Evolutionary conservation across 2,329 filamentous ascomycete genomes (phyloP).

Genomic region (Fusarium chaquense): DNA sequence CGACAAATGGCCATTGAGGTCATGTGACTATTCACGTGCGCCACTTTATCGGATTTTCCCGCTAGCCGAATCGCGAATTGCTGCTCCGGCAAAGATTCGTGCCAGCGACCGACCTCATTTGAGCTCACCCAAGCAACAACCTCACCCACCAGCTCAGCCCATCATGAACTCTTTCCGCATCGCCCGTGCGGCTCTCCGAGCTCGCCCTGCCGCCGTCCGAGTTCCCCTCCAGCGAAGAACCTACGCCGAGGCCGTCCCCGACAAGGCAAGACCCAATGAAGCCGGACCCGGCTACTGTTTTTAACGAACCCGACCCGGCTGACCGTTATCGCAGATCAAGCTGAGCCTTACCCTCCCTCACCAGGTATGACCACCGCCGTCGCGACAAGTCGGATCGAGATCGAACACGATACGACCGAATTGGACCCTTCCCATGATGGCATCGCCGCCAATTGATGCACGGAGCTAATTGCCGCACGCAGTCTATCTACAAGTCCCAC

Average conservation of each 20-base stretch:
- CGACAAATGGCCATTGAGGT: background rate
- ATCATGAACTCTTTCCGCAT: constrained; percentile 96
- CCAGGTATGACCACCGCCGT: constrained; percentile 77
- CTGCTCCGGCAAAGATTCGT: constrained; percentile 62
- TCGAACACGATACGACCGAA: constrained; percentile 47
- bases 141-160: constrained; percentile 64
- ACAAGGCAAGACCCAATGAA: constrained; percentile 71
- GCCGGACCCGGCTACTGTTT: constrained; percentile 39
- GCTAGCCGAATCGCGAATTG: constrained; percentile 57
- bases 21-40: constrained; percentile 53
- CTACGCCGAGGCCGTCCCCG: constrained; percentile 88
- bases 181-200: constrained; percentile 89
- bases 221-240: constrained; percentile 84
- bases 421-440: constrained; percentile 42
- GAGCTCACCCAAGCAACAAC: constrained; percentile 60
- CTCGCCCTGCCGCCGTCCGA: constrained; percentile 80
- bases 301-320: constrained; percentile 42
- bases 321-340: constrained; percentile 76
- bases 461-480: constrained; percentile 65
- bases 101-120: constrained; percentile 59
- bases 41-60: constrained; percentile 54
- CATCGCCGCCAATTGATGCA: constrained; percentile 47
- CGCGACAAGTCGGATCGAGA: constrained; percentile 36
- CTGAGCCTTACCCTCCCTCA: constrained; percentile 97
- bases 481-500: constrained; percentile 78